Base-by-base conservation (phyloP, 164 flowering plant genomes). In the Piper longum region DNA sequence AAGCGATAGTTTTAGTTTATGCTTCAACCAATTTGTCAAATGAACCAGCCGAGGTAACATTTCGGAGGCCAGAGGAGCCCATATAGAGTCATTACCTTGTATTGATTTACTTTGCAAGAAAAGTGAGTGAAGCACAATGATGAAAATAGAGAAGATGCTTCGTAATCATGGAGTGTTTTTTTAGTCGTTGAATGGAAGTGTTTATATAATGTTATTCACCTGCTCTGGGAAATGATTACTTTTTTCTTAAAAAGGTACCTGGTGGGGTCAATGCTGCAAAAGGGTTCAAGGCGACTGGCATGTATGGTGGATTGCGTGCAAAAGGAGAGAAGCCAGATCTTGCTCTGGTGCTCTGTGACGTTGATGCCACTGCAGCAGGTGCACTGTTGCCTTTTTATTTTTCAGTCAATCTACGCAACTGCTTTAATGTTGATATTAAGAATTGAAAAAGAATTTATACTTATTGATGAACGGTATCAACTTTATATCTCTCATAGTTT, bases 231-330 rank as follows among this genome's bases (percentile, higher is more conserved):
- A 9, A 48, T 9, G 9, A 14, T 48, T 48, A 48, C 52, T 14
- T 48, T 41, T 12, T 17, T 67, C 40, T 7, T 54, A 12, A 72
- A 39, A 64, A 93, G 97, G 74, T 90, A 66, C 83, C 86, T 51
- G 97, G 99, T 17, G 99, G 99, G 65, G 96, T 93, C 63, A 85
- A 84, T 65, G 96, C 99, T 62, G 92, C 99, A 16, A 77, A 80
- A 67, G 99, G 99, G 54, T 93, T 90, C 72, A 87, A 84, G 71
- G 99, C 99, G 67, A 89, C 89, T 1, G 99, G 99, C 0, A 67
- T 90, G 63, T 90, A 83, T 71, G 99, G 83, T 60, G 97, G 96
- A 44, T 61, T 90, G 65, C 88, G 99, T 54, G 95, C 95, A 19
- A 75, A 75, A 74, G 93, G 93, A 63, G 78, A 85, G 65, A 93